phyloP scores from a whole-genome alignment of 2,329 filamentous ascomycete genomes.

The Aureobasidium sp. region DNA sequence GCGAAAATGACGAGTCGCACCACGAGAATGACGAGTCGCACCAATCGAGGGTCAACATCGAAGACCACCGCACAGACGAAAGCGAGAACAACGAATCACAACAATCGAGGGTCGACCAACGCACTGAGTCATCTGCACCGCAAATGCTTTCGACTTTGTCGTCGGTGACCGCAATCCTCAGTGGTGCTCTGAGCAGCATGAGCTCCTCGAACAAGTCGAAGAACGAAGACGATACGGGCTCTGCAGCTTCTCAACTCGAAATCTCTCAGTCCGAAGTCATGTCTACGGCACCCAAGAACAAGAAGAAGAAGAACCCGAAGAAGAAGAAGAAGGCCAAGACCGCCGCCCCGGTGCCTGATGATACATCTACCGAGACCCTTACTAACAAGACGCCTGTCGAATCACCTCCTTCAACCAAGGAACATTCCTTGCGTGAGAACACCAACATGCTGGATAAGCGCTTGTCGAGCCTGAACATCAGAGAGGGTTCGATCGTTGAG shows the following conservation, averaged over 20 bases:
- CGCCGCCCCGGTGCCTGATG: not conserved
- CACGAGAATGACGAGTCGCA: not conserved
- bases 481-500: not conserved
- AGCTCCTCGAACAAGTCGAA: not conserved
- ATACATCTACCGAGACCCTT: constrained; percentile 1
- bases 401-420: not conserved
- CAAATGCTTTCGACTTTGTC: not conserved
- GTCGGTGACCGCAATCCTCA: not conserved
- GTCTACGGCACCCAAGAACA: not conserved
- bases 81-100: too few species aligned
- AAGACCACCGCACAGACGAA: too few species aligned
- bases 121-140: not conserved
- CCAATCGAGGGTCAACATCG: too few species aligned
- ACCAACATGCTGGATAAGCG: not conserved
- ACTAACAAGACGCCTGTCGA: not conserved
- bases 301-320: not conserved
- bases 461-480: not conserved
- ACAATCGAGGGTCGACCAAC: not conserved
- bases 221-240: not conserved
- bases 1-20: not conserved
- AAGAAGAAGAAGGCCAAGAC: constrained; percentile 10
- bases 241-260: not conserved
- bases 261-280: not conserved
- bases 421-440: not conserved
- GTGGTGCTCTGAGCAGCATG: constrained; percentile 1